Percentiles rank a stretch among this genome's conserved stretches.
phyloP scores from a whole-genome alignment of 352 stramenopile species.

The Phytophthora cryptogea region DNA sequence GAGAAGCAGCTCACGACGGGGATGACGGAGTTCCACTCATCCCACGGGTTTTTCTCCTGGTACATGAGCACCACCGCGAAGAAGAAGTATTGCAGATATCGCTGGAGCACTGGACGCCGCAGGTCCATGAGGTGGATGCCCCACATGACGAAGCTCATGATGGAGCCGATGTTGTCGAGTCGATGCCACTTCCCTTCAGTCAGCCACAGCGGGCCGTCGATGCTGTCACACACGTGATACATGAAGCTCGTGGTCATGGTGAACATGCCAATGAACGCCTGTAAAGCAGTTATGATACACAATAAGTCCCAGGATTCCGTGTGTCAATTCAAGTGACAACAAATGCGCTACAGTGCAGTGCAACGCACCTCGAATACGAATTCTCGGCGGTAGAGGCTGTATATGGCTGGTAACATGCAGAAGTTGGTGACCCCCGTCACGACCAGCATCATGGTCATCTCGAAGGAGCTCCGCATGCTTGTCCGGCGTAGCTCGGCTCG shows the following conservation, averaged over 20 bases:
- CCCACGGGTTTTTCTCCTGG: conserved; percentile 83
- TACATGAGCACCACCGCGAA: conserved; percentile 63
- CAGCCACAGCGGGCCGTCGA: conserved; percentile 74
- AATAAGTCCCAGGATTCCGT: background rate
- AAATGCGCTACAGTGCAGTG: background rate
- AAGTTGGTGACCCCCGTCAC: conserved; percentile 81
- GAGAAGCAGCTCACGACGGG: conserved; percentile 55
- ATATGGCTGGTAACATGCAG: conserved; percentile 76
- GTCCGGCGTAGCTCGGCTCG: background rate
- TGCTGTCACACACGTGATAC: conserved; percentile 82
- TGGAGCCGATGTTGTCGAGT: conserved; percentile 82
- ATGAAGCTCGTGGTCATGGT: conserved; percentile 83
- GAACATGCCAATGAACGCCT: conserved; percentile 80
- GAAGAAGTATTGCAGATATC: conserved; percentile 76
- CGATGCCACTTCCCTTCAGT: conserved; percentile 83
- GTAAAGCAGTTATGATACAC: background rate
- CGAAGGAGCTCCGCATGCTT: conserved; percentile 65
- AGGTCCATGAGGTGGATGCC: conserved; percentile 81
- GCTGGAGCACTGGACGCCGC: conserved; percentile 35
- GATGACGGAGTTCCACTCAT: conserved; percentile 55
- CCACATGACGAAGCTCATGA: conserved; percentile 85
- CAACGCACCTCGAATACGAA: conserved; percentile 74
- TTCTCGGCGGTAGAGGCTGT: conserved; percentile 55
- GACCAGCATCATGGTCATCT: conserved; percentile 69
- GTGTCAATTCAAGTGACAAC: background rate